phyloP scores from a whole-genome alignment of 129 eudicot genomes.

The Calendula officinalis region DNA sequence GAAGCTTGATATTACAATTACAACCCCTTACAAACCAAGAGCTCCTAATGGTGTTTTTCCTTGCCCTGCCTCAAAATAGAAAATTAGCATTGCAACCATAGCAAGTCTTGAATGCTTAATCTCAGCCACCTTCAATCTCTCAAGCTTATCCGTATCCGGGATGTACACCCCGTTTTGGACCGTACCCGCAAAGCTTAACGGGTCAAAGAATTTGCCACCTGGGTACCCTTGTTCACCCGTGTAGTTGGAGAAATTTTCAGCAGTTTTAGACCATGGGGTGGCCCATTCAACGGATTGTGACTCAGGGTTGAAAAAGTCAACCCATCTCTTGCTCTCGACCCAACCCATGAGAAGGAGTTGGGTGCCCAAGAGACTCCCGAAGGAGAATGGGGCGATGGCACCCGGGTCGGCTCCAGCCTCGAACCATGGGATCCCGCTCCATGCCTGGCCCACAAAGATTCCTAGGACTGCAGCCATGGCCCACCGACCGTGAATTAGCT shows the following conservation, averaged over 20 bases:
- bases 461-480: constrained; percentile 97
- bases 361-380: constrained; percentile 80
- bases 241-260: constrained; percentile 79
- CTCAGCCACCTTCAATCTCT: constrained; percentile 91
- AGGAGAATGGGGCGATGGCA: constrained; percentile 89
- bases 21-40: constrained; percentile 65
- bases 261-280: constrained; percentile 92
- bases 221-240: constrained; percentile 99
- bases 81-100: constrained; percentile 90
- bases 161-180: constrained; percentile 65
- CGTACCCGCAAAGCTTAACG: constrained; percentile 75
- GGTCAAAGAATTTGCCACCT: constrained; percentile 95
- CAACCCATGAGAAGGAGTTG: constrained; percentile 98
- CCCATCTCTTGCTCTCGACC: constrained; percentile 99
- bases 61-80: constrained; percentile 97
- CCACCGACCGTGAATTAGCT: constrained; percentile 99
- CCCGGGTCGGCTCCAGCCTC: constrained; percentile 98
- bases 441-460: constrained; percentile 96
- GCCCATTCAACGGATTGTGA: constrained; percentile 99
- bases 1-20: constrained; percentile 29
- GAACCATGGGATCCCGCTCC: constrained; percentile 97
- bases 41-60: constrained; percentile 99
- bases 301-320: constrained; percentile 91
- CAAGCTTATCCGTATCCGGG: constrained; percentile 85
- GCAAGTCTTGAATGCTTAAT: constrained; percentile 95